A percentile compares a stretch with the other conserved stretches of the same genome.
Conservation (phyloP, 257 asterid species). For the Solanum tarapatanum region DNA sequence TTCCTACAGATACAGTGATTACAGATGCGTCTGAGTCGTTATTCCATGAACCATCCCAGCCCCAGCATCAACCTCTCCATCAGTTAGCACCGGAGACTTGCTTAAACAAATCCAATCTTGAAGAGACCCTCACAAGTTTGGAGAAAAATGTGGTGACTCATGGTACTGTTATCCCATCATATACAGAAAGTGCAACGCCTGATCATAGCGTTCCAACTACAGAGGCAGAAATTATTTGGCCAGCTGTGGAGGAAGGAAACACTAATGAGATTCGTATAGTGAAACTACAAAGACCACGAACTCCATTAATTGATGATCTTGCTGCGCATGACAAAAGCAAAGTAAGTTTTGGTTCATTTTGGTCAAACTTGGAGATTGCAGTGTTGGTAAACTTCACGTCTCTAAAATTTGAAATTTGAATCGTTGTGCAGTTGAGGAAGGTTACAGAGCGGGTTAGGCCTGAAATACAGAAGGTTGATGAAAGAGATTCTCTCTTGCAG, state of each 20-base stretch:
- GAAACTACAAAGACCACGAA: slow-evolving; percentile 53
- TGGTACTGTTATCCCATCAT: background rate
- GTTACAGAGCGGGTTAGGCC: slow-evolving; percentile 49
- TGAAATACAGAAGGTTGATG: slow-evolving; percentile 42
- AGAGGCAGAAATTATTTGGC: slow-evolving; percentile 21
- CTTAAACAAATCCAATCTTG: slow-evolving; percentile 10
- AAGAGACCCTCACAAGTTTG: background rate
- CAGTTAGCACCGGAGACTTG: slow-evolving; percentile 13
- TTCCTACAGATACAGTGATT: background rate
- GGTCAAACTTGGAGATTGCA: background rate
- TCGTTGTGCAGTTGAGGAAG: slow-evolving; percentile 65
- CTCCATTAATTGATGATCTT: slow-evolving; percentile 64
- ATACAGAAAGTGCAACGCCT: slow-evolving; percentile 17
- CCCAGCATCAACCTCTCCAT: background rate
- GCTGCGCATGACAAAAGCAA: slow-evolving; percentile 74
- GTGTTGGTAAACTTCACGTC: background rate
- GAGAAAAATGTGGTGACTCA: slow-evolving; percentile 1
- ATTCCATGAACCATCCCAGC: background rate
- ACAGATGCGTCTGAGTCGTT: slow-evolving; percentile 2
- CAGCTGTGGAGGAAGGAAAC: slow-evolving; percentile 36
- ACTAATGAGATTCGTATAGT: slow-evolving; percentile 19
- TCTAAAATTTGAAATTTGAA: slow-evolving; percentile 12
- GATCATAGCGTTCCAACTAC: slow-evolving; percentile 12
- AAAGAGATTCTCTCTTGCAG: slow-evolving; percentile 77
- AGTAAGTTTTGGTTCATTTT: slow-evolving; percentile 28